Percentiles rank a stretch among this genome's conserved stretches.
Evolutionary conservation across 495 filamentous ascomycete genomes (phyloP).

Genomic region (Hyaloscypha finlandica): DNA sequence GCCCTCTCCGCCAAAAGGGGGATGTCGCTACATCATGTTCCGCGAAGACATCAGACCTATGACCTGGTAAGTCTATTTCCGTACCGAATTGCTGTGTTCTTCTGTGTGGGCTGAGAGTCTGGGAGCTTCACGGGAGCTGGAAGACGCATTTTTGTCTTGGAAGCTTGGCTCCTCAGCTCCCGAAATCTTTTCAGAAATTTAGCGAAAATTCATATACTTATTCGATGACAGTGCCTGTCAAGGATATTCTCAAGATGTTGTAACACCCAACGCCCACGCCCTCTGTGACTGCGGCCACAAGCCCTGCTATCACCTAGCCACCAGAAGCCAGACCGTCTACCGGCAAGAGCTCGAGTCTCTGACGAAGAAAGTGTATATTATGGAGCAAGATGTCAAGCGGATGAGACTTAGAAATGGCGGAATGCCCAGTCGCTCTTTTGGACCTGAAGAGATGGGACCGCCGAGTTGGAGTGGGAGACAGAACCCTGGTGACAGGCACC

Average conservation of each 20-base stretch:
- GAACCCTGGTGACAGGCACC: not conserved
- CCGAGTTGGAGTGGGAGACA: not conserved
- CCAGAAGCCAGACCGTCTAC: conserved; percentile 1
- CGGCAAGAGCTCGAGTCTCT: not conserved
- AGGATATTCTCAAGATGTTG: not conserved
- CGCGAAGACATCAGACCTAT: not conserved
- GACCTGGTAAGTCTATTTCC: not conserved
- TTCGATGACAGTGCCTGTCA: not conserved
- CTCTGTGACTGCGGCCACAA: conserved; percentile 3
- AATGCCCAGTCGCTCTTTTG: not conserved
- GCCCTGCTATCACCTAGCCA: not conserved
- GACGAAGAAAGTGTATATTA: not conserved
- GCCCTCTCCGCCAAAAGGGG: not conserved
- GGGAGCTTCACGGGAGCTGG: too few species aligned
- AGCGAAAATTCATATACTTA: too few species aligned
- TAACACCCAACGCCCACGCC: not conserved
- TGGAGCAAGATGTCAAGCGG: conserved; percentile 3
- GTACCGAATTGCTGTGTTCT: too few species aligned
- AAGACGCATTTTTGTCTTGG: too few species aligned
- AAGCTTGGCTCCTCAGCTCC: too few species aligned
- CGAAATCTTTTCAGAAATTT: too few species aligned
- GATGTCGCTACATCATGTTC: not conserved
- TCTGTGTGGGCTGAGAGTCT: too few species aligned
- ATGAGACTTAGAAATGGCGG: not conserved
- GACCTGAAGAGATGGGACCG: not conserved